Conservation (phyloP, 73 alveolate genomes). For the Urostyla sp. region DNA sequence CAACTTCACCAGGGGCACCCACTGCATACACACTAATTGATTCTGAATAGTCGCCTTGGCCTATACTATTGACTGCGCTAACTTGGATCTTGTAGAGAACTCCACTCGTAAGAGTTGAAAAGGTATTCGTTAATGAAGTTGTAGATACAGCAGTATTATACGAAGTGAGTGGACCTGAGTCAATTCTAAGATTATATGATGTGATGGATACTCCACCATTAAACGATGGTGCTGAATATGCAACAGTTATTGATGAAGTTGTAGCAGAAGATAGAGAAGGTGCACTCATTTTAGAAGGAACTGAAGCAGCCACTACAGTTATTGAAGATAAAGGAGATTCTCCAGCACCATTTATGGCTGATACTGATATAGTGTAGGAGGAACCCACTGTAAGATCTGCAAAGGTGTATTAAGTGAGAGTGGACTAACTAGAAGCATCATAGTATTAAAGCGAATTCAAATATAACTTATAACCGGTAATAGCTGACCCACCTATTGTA, state of each 20-base stretch:
- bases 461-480: slow-evolving; percentile 76
- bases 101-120: slow-evolving; percentile 41
- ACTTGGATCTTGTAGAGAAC: slow-evolving; percentile 69
- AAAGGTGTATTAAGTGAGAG: slow-evolving; percentile 45
- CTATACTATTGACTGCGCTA: slow-evolving; percentile 72
- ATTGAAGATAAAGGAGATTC: slow-evolving; percentile 66
- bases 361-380: slow-evolving; percentile 63
- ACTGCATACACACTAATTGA: slow-evolving; percentile 73
- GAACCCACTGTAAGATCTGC: slow-evolving; percentile 58
- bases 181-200: slow-evolving; percentile 69
- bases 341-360: slow-evolving; percentile 73
- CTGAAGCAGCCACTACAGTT: slow-evolving; percentile 61
- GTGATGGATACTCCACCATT: slow-evolving; percentile 80
- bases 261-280: slow-evolving; percentile 47
- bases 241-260: slow-evolving; percentile 44
- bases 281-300: slow-evolving; percentile 50
- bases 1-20: slow-evolving; percentile 67
- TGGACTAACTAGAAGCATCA: slow-evolving; percentile 56
- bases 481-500: slow-evolving; percentile 73
- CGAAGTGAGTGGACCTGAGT: slow-evolving; percentile 68
- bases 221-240: slow-evolving; percentile 68
- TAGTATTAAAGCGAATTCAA: slow-evolving; percentile 56
- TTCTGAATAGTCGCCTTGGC: slow-evolving; percentile 81
- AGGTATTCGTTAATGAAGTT: slow-evolving; percentile 4
- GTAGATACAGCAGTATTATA: slow-evolving; percentile 52